Percentiles rank a stretch among this genome's conserved stretches.
These are phyloP conservation scores for Scutellaria galericulata DNA, from an alignment of 257 asterid genomes.

Conservation along the genomic window DNA sequence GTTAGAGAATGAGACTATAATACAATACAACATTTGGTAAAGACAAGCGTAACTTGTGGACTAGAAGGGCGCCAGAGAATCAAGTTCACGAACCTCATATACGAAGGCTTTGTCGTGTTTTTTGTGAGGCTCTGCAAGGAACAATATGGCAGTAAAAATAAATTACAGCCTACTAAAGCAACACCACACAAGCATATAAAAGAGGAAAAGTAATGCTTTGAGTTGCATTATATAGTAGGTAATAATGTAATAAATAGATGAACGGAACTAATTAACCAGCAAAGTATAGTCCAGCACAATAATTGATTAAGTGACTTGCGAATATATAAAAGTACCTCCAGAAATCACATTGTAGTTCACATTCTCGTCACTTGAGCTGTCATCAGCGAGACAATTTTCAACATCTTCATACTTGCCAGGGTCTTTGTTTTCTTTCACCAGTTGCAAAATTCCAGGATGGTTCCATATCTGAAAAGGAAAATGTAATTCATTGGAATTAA, in stretches of 20 bases:
- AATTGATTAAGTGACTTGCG: not conserved
- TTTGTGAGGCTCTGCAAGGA: conserved; percentile 61
- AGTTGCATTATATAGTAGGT: conserved; percentile 2
- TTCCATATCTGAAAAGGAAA: conserved; percentile 74
- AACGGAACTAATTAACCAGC: not conserved
- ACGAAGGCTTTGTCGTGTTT: conserved; percentile 59
- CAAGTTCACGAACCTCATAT: conserved; percentile 58
- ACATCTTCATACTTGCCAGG: conserved; percentile 57
- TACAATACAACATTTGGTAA: not conserved
- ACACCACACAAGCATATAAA: not conserved
- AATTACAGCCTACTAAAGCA: not conserved
- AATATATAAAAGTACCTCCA: conserved; percentile 58
- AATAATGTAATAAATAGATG: conserved; percentile 6
- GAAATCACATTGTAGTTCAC: conserved; percentile 64
- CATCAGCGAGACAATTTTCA: conserved; percentile 65
- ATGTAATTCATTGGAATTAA: conserved; percentile 4
- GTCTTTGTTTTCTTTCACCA: conserved; percentile 73
- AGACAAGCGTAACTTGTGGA: not conserved
- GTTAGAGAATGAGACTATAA: not conserved
- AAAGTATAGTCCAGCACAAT: not conserved
- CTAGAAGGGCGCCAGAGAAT: not conserved
- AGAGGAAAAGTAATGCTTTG: conserved; percentile 5
- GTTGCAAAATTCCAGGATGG: conserved; percentile 93
- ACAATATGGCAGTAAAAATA: not conserved
- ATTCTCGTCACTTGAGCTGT: conserved; percentile 83